Base-by-base conservation (phyloP, 768 basidiomycete genomes). In the Tylopilus felleus region DNA sequence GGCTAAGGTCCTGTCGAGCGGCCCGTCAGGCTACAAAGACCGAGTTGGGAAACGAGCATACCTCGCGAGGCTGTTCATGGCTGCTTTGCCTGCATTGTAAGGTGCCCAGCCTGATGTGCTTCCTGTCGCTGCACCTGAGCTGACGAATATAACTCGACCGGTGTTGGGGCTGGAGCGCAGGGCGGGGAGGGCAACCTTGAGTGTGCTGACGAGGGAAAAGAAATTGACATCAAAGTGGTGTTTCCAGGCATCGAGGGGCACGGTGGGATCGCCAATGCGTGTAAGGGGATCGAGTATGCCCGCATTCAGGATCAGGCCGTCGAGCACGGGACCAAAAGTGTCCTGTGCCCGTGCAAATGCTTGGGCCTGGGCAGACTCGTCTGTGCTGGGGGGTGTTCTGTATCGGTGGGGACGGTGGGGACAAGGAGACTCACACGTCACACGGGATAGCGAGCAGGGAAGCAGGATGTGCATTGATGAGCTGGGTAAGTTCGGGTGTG, bases 1-100 rank as follows among this genome's bases (percentile, higher is more conserved):
- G 17, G 85, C 89, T 19, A 96, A 74, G 0, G 93, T 96, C 69
- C 93, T 93, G 50, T 39, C 45, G 42, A 13, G 42, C 7, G 10
- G 21, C 19, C 35, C 17, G 44, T 67, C 51, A 58, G 43, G 31
- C 10, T 17, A 28, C n/a, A 31, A 19, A 22, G 27, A 23, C 46
- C 38, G 10, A 44, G 52, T 45, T n/a, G 27, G 58, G 55, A 55
- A 63, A 65, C 25, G 28, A 16, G 23, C 13, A 38, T 27, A 86
- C 90, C 88, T 81, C 73, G 83, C 85, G 40, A 97, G 74, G 21
- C 86, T 88, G 69, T 95, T 97, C 83, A 93, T 77, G 2, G 92
- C 93, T 1, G 95, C 93, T 69, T 98, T 95, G 53, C 80, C 77
- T 12, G 93, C 86, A 56, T 81, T 89, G 68, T 92, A 93, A 0